Base-by-base conservation (phyloP, 2,329 filamentous ascomycete genomes). In the Cordyceps cicadae region DNA sequence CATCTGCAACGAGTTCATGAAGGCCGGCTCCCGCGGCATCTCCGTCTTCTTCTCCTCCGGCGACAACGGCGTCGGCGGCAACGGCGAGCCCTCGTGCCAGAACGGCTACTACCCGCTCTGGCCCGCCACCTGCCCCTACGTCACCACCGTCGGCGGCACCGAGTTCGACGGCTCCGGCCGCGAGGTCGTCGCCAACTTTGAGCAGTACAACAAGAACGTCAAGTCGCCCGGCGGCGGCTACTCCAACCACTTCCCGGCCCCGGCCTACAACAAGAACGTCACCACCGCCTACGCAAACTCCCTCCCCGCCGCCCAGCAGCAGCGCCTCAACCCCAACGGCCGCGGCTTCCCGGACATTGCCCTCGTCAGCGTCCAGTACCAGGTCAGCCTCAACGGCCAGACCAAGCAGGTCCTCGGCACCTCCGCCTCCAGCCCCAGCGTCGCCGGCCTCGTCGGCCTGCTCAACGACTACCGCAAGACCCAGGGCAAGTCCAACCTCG, bases 1-100 rank as follows among this genome's bases (percentile, higher is more conserved):
- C 3, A 81, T 84, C 67, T 84, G 81, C 68, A 70, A 74, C 62
- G 80, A 83, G 72, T 83, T 80, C 68, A 76, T 83, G 76, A 84
- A 84, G 71, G 76, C 83, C 3, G 80, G 77, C 24, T 58, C 81
- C 81, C 58, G 62, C 3, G 81, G 80, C 34, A 73, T 82, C 15
- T 76, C 77, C 1, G 70, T 84, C 17, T 62, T 83, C 39, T 81
- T 78, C 64, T 78, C 79, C 1, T 68, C 67, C 2, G 67, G 67
- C 0, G 67, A 68, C 17, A 24, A 63, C 14, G 67, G 67, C 1
- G 66, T 68, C 6, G 65, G 65, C 7, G 62, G 65, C 50, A 68
- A 67, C 15, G 65, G 65, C 34, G 66, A 67, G 56, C 11, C 53
- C 19, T 59, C 39, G 55, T 64, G 63, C 62, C 24, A 50, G 53